Evolutionary conservation across 129 eudicot species (phyloP).

Genomic region (Mikania micrantha): DNA sequence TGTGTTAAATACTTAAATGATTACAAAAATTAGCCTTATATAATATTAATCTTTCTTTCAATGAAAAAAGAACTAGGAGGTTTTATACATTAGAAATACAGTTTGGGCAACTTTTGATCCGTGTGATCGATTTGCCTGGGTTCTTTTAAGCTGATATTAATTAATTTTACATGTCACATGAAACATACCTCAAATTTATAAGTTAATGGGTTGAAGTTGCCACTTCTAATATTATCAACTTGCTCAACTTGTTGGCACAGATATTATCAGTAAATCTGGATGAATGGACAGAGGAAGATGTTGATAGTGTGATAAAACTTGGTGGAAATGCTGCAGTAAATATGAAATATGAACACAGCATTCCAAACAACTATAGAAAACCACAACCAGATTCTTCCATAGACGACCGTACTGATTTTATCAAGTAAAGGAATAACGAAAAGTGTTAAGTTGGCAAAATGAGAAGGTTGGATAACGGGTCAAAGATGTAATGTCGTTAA

Average conservation of each 20-base stretch:
- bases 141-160: not conserved
- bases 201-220: not conserved
- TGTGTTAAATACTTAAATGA: not conserved
- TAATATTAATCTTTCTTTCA: not conserved
- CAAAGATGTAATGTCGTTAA: not conserved
- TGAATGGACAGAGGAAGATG: slow-evolving; percentile 90
- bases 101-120: not conserved
- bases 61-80: not conserved
- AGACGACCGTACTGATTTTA: slow-evolving; percentile 76
- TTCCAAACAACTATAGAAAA: slow-evolving; percentile 53
- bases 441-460: slow-evolving; percentile 9
- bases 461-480: not conserved
- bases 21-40: not conserved
- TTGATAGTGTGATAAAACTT: slow-evolving; percentile 53
- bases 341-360: slow-evolving; percentile 60
- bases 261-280: slow-evolving; percentile 83
- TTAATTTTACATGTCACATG: not conserved
- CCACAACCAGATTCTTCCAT: slow-evolving; percentile 73
- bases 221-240: not conserved
- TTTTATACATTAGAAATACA: slow-evolving; percentile 5
- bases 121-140: not conserved
- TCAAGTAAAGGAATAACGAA: slow-evolving; percentile 42
- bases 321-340: slow-evolving; percentile 75
- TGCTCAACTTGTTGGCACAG: slow-evolving; percentile 25
- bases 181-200: not conserved